phyloP scores from a whole-genome alignment of 169 alveolate species.

The Cystoisospora suis region DNA sequence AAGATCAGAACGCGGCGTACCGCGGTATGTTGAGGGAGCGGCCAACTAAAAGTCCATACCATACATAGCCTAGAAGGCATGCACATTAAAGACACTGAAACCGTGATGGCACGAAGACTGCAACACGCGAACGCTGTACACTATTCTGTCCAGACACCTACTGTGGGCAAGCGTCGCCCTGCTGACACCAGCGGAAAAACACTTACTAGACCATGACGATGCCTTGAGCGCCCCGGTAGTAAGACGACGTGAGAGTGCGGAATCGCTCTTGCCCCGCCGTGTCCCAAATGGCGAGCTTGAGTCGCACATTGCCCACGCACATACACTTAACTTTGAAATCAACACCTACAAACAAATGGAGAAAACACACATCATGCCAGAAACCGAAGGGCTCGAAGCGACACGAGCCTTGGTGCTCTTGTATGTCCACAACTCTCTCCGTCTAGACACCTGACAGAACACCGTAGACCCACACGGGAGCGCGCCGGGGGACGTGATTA shows the following conservation, averaged over 20 bases:
- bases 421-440: too few relatives aligned
- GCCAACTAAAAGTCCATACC: too few relatives aligned
- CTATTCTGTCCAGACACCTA: background rate
- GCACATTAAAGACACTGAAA: background rate
- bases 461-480: too few relatives aligned
- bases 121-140: background rate
- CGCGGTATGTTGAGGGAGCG: too few relatives aligned
- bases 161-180: too few relatives aligned
- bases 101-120: background rate
- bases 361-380: background rate
- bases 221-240: conserved; percentile 95
- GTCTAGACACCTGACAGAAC: too few relatives aligned
- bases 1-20: too few relatives aligned
- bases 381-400: background rate
- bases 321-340: conserved; percentile 59
- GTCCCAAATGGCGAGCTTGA: conserved; percentile 85
- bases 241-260: conserved; percentile 92
- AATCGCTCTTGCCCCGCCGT: conserved; percentile 98
- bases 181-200: background rate
- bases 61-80: too few relatives aligned
- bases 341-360: conserved; percentile 14
- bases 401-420: too few relatives aligned
- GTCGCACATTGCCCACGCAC: conserved; percentile 14
- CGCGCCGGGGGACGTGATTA: too few relatives aligned
- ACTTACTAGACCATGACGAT: conserved; percentile 62